A percentile compares a stretch with the other conserved stretches of the same genome.
Conservation (phyloP, 1,139 yeast genomes). For the Geotrichum bryndzae region DNA sequence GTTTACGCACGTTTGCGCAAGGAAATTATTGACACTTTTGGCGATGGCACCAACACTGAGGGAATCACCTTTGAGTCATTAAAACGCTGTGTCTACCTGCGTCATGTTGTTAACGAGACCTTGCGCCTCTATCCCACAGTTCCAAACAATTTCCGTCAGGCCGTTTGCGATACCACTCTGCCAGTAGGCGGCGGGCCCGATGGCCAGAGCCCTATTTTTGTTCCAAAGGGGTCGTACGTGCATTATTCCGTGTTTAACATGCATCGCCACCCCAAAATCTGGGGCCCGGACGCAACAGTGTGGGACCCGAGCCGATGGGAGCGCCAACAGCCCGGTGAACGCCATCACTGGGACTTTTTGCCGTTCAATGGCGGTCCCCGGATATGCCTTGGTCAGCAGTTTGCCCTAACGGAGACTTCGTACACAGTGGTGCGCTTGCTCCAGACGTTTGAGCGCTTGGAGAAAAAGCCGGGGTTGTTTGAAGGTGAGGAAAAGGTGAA, state of each 20-base stretch:
- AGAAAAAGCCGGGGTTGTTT: not conserved
- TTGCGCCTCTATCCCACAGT: slow-evolving; percentile 54
- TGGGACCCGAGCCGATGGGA: slow-evolving; percentile 52
- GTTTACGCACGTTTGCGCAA: slow-evolving; percentile 40
- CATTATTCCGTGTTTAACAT: slow-evolving; percentile 43
- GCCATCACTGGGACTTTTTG: slow-evolving; percentile 43
- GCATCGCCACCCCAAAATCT: slow-evolving; percentile 42
- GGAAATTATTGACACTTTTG: slow-evolving; percentile 35
- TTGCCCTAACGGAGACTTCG: slow-evolving; percentile 52
- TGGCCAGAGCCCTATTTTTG: slow-evolving; percentile 40
- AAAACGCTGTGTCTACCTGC: slow-evolving; percentile 46
- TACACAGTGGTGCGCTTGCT: slow-evolving; percentile 42
- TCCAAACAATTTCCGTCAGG: slow-evolving; percentile 47
- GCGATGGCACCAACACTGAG: slow-evolving; percentile 19
- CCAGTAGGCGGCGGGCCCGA: slow-evolving; percentile 52
- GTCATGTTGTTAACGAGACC: slow-evolving; percentile 46
- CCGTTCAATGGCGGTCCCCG: slow-evolving; percentile 61
- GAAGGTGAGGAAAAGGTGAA: not conserved
- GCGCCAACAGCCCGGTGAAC: slow-evolving; percentile 11
- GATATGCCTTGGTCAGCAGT: slow-evolving; percentile 55
- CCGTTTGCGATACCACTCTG: slow-evolving; percentile 43
- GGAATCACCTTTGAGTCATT: slow-evolving; percentile 43
- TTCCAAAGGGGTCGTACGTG: slow-evolving; percentile 45
- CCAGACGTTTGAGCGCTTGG: slow-evolving; percentile 26
- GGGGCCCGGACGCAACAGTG: slow-evolving; percentile 45